phyloP scores from a whole-genome alignment of 2,329 filamentous ascomycete species.

The Beauveria scarabaeidicola region DNA sequence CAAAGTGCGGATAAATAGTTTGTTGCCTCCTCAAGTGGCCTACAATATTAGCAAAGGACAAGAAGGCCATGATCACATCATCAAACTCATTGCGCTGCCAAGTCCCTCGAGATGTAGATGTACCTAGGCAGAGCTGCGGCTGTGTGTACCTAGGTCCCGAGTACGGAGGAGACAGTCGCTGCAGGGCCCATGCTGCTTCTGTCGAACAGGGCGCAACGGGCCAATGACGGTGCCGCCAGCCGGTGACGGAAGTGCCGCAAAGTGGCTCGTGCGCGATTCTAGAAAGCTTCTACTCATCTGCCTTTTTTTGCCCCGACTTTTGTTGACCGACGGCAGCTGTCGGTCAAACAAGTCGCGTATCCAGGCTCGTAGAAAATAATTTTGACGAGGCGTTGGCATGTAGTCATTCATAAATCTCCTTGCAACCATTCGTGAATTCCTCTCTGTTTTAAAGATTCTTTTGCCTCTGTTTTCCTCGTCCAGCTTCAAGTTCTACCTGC shows the following conservation, averaged over 20 bases:
- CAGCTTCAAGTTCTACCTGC: background rate
- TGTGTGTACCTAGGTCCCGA: background rate
- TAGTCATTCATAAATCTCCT: background rate
- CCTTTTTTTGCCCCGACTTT: slow-evolving; percentile 9
- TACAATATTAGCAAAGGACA: too few species aligned
- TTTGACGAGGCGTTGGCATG: background rate
- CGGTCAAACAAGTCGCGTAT: background rate
- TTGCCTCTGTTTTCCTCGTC: background rate
- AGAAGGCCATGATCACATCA: too few species aligned
- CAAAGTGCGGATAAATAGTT: too few species aligned
- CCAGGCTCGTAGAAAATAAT: background rate
- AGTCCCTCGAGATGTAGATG: too few species aligned
- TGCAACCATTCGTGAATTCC: too few species aligned
- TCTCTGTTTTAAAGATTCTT: background rate
- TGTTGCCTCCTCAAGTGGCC: too few species aligned
- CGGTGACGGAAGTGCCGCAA: slow-evolving; percentile 10
- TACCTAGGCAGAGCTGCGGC: background rate
- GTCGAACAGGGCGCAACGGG: slow-evolving; percentile 5
- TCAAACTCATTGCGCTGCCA: too few species aligned
- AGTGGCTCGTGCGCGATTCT: slow-evolving; percentile 20
- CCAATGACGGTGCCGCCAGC: slow-evolving; percentile 1
- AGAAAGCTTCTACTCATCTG: slow-evolving; percentile 19
- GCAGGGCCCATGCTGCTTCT: background rate
- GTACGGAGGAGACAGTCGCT: background rate
- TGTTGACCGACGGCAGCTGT: background rate